Evolutionary conservation across 2,329 filamentous ascomycete genomes (phyloP).

Genomic region (Monosporascus ibericus): DNA sequence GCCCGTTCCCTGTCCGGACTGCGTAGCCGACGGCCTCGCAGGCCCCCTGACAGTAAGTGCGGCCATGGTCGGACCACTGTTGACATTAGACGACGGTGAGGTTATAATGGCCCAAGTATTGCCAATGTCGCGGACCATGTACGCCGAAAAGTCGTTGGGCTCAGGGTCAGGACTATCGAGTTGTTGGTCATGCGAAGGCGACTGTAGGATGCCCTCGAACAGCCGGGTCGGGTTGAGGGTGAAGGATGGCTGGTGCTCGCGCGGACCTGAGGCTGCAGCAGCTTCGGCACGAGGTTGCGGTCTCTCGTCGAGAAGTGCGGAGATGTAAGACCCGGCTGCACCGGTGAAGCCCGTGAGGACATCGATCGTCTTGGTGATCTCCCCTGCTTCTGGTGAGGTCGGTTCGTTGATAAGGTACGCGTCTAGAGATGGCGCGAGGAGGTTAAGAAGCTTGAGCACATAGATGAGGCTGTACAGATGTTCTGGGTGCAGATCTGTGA

Average conservation of each 20-base stretch:
- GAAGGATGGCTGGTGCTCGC: neutral
- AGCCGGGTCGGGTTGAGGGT: slow-evolving; percentile 13
- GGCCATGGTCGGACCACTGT: slow-evolving; percentile 35
- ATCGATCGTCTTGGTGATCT: slow-evolving; percentile 10
- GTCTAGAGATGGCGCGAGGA: slow-evolving; percentile 21
- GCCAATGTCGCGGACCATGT: slow-evolving; percentile 38
- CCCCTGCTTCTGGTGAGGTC: slow-evolving; percentile 6
- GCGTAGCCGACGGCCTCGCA: slow-evolving; percentile 25
- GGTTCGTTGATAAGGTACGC: slow-evolving; percentile 22
- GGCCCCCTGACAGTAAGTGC: slow-evolving; percentile 33
- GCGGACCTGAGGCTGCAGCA: neutral
- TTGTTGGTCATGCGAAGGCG: neutral
- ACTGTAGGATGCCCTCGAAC: slow-evolving; percentile 14
- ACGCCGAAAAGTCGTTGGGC: slow-evolving; percentile 33
- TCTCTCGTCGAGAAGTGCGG: slow-evolving; percentile 5
- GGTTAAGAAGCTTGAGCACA: slow-evolving; percentile 19
- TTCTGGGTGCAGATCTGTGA: slow-evolving; percentile 13
- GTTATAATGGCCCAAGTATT: slow-evolving; percentile 36
- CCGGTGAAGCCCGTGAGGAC: slow-evolving; percentile 20
- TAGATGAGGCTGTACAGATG: slow-evolving; percentile 17
- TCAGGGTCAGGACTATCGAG: slow-evolving; percentile 11
- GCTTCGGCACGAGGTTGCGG: no score
- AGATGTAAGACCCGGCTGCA: slow-evolving; percentile 15
- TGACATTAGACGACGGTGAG: slow-evolving; percentile 13
- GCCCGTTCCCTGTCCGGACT: slow-evolving; percentile 27